Base-by-base conservation (phyloP, 139 green algal species). In the Chlamydomonas schloesseri region DNA sequence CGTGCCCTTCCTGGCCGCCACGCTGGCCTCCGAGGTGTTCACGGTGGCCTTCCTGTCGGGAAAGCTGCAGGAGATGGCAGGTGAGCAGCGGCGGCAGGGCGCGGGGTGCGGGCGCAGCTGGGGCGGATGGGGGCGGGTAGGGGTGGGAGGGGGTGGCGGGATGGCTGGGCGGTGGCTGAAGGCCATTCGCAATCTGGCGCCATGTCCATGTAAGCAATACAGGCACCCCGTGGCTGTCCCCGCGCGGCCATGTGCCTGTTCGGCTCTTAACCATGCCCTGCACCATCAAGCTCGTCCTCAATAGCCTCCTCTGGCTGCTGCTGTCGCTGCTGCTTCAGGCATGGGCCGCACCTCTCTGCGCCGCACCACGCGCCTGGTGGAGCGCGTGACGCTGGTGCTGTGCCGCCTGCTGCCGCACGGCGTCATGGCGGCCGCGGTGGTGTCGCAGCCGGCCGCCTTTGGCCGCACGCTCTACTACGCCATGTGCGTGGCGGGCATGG, bases 1-100 rank as follows among this genome's bases (percentile, higher is more conserved):
- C 26, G 57, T 91, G 72, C 76, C 81, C 10, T 87, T 94, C 71
- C 84, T 94, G 53, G 82, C 91, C 67, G 80, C 70, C 53, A 90
- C 87, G 11, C 89, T 94, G 71, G 60, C 57, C 50, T 81, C 69
- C 21, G 86, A 93, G 62, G 24, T 89, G 18, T 88, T 58, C 70
- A 88, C 33, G 11, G 88, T 91, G 18, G 62, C 78, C 29, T 89
- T 88, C 58, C 71, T 89, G 26, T 20, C 82, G 18, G 71, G 88
- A 73, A 87, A 88, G 79, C 82, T 91, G 62, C 78, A 80, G 79
- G 46, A 90, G 29, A 73, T 91, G 80, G 82, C 87, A 23, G 89
- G 86, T 92, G 69, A n/a, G n/a, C n/a, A n/a, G n/a, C n/a, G n/a
- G n/a, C n/a, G n/a, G n/a, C n/a, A n/a, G n/a, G n/a, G n/a, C 29